phyloP scores from a whole-genome alignment of 2,329 filamentous ascomycete species.

The Hirsutella rhossiliensis region DNA sequence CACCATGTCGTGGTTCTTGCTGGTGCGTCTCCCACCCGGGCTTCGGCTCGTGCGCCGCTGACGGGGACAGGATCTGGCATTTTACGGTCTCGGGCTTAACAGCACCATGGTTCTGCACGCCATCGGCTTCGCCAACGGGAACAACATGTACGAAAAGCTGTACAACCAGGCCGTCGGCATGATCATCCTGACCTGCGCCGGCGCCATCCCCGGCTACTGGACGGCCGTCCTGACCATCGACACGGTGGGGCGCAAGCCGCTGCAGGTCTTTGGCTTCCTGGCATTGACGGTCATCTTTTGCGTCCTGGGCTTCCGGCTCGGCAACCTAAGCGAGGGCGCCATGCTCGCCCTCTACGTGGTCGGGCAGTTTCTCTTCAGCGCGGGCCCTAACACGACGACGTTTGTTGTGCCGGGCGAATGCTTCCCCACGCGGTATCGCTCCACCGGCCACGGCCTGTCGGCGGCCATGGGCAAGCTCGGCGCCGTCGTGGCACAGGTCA shows the following conservation, averaged over 20 bases:
- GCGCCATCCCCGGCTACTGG: conserved; percentile 73
- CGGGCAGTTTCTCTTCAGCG: conserved; percentile 56
- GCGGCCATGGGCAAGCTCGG: conserved; percentile 57
- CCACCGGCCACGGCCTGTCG: conserved; percentile 51
- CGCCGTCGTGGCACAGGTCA: conserved; percentile 53
- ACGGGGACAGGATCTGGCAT: conserved; percentile 46
- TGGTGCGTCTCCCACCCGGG: conserved; percentile 26
- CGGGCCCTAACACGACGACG: conserved; percentile 53
- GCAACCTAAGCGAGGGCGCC: conserved; percentile 31
- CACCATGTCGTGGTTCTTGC: conserved; percentile 70
- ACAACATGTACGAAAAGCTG: conserved; percentile 54
- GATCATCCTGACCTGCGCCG: conserved; percentile 65
- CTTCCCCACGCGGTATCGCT: conserved; percentile 51
- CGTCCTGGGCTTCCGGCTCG: conserved; percentile 48
- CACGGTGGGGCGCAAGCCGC: conserved; percentile 63
- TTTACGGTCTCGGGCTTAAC: conserved; percentile 64
- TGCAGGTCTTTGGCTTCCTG: conserved; percentile 54
- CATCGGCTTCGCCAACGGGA: conserved; percentile 57
- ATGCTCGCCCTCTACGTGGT: conserved; percentile 51
- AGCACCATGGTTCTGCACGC: conserved; percentile 58
- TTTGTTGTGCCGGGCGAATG: conserved; percentile 54
- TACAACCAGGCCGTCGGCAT: conserved; percentile 65
- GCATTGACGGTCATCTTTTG: conserved; percentile 50
- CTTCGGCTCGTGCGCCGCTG: background rate
- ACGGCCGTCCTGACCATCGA: conserved; percentile 62